A percentile compares a stretch with the other conserved stretches of the same genome.
Conservation (phyloP, 768 basidiomycete species). For the Cytidiella melzeri region DNA sequence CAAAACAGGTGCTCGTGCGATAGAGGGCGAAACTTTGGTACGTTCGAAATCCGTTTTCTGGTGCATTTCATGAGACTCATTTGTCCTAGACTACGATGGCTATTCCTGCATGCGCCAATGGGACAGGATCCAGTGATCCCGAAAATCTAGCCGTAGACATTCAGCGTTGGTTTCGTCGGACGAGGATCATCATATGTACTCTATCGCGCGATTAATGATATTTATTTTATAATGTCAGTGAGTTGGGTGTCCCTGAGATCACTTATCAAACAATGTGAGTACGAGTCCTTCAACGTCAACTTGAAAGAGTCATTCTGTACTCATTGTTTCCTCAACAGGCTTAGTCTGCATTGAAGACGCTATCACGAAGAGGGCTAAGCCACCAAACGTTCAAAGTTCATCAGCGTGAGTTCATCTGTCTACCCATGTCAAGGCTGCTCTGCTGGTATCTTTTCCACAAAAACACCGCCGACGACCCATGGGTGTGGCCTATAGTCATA, state of each 20-base stretch:
- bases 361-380: neutral
- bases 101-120: conserved; percentile 54
- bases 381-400: neutral
- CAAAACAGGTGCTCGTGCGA: conserved; percentile 45
- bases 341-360: neutral
- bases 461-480: neutral
- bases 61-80: neutral
- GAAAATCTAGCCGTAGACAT: neutral
- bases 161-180: neutral
- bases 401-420: neutral
- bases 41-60: too few species aligned
- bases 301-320: neutral
- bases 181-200: neutral
- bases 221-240: neutral
- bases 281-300: neutral
- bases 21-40: conserved; percentile 51
- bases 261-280: neutral
- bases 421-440: neutral
- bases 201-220: neutral
- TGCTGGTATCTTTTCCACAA: neutral
- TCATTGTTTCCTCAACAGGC: neutral
- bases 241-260: neutral
- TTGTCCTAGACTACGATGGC: conserved; percentile 43
- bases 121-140: conserved; percentile 28
- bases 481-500: neutral